Conservation (phyloP, 306 rosid genomes). For the Vigna hirtella region DNA sequence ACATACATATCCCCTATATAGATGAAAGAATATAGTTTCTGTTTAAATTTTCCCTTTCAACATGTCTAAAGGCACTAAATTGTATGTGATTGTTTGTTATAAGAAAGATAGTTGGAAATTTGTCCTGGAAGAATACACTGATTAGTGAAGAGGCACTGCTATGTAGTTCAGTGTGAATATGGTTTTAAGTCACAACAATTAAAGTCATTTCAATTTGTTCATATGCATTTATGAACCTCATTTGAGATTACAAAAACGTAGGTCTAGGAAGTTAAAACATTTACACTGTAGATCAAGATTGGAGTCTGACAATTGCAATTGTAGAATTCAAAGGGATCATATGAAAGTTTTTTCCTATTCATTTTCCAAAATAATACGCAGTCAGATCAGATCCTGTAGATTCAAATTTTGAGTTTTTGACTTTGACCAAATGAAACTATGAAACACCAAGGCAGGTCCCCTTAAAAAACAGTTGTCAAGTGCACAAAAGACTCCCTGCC, state of each 20-base stretch:
- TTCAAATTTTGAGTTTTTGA: slow-evolving; percentile 13
- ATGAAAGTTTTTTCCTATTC: slow-evolving; percentile 19
- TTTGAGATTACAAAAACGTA: slow-evolving; percentile 24
- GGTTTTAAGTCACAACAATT: slow-evolving; percentile 7
- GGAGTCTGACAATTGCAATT: slow-evolving; percentile 2
- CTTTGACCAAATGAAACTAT: slow-evolving; percentile 25
- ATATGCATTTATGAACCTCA: not conserved
- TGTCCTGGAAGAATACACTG: not conserved
- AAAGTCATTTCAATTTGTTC: slow-evolving; percentile 14
- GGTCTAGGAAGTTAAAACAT: slow-evolving; percentile 21
- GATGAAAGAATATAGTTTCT: slow-evolving; percentile 16
- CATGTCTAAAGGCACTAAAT: not conserved
- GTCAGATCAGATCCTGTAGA: not conserved
- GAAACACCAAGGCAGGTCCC: slow-evolving; percentile 15
- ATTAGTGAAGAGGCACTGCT: not conserved
- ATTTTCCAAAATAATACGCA: slow-evolving; percentile 8
- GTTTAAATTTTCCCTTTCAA: slow-evolving; percentile 14
- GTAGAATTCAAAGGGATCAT: slow-evolving; percentile 1
- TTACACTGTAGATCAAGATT: slow-evolving; percentile 14
- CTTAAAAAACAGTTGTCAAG: not conserved
- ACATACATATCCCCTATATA: not conserved
- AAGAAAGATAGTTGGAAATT: not conserved
- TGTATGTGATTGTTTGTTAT: slow-evolving; percentile 17
- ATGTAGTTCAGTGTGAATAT: slow-evolving; percentile 11
- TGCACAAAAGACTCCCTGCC: not conserved